A percentile compares a stretch with the other conserved stretches of the same genome.
Conservation (phyloP, 768 basidiomycete species). For the Termitomyces sp. region DNA sequence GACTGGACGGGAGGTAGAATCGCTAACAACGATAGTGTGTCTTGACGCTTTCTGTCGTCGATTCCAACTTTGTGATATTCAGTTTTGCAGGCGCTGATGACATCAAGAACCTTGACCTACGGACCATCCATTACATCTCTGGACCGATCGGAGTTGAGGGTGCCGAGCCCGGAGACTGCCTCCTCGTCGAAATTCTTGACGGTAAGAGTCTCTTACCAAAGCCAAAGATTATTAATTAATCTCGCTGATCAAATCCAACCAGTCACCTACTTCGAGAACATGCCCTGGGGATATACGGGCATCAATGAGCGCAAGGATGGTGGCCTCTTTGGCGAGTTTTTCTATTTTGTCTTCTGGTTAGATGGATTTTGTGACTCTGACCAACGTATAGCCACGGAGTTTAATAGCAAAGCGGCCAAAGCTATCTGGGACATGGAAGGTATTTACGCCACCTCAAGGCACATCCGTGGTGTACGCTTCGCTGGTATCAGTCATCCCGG, state of each 20-base stretch:
- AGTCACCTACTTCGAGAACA: constrained; percentile 65
- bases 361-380: not conserved
- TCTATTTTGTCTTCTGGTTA: not conserved
- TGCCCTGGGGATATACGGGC: constrained; percentile 81
- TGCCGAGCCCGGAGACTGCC: constrained; percentile 72
- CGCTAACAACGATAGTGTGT: constrained; percentile 65
- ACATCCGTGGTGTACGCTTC: constrained; percentile 76
- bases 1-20: constrained; percentile 84
- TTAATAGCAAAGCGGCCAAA: constrained; percentile 65
- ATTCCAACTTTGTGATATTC: not conserved
- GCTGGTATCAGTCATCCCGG: constrained; percentile 75
- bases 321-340: constrained; percentile 50
- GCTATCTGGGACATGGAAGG: constrained; percentile 80
- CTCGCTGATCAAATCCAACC: not conserved
- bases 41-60: not conserved
- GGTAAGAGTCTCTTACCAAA: constrained; percentile 26
- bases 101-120: constrained; percentile 56
- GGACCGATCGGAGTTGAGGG: constrained; percentile 73
- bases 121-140: constrained; percentile 65
- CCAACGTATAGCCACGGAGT: constrained; percentile 44
- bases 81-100: constrained; percentile 53
- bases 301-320: constrained; percentile 73
- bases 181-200: constrained; percentile 75
- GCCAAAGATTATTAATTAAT: not conserved
- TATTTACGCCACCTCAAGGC: constrained; percentile 66